These are phyloP conservation scores for Phaseolus coccineus DNA, from an alignment of 331 rosid genomes.

Conservation along the genomic window DNA sequence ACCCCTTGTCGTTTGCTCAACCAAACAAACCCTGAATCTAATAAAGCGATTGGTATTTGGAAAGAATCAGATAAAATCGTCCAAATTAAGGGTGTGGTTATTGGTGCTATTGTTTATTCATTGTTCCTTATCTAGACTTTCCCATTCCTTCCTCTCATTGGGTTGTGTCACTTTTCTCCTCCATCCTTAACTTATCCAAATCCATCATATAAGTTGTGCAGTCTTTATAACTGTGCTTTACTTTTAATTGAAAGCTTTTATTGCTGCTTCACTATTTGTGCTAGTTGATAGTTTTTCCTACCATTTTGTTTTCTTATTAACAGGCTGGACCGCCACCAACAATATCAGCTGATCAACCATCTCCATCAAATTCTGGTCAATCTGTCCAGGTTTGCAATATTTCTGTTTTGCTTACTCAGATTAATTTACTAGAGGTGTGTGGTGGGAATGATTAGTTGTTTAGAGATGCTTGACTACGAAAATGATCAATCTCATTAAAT, in stretches of 20 bases:
- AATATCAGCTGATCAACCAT: slow-evolving; percentile 47
- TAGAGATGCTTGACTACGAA: slow-evolving; percentile 14
- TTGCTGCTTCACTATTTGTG: slow-evolving; percentile 22
- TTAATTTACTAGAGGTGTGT: slow-evolving; percentile 12
- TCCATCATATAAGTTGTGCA: neutral
- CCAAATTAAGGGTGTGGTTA: neutral
- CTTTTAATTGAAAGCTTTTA: slow-evolving; percentile 31
- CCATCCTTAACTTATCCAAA: neutral
- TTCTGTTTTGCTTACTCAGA: slow-evolving; percentile 17
- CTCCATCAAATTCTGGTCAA: slow-evolving; percentile 52
- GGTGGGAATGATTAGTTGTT: neutral
- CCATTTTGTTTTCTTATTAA: slow-evolving; percentile 34
- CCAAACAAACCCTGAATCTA: neutral
- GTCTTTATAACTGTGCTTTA: neutral
- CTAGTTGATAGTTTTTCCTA: slow-evolving; percentile 17
- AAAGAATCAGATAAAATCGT: slow-evolving; percentile 4
- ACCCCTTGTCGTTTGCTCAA: neutral
- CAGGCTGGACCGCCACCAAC: slow-evolving; percentile 62
- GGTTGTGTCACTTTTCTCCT: neutral
- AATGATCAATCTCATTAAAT: neutral
- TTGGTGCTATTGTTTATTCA: neutral
- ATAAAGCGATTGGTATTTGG: slow-evolving; percentile 5
- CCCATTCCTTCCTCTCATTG: neutral
- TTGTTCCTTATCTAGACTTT: neutral
- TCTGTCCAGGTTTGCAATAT: slow-evolving; percentile 59